These are phyloP conservation scores for Flaveria bidentis DNA, from an alignment of 129 eudicot genomes.

Conservation along the genomic window DNA sequence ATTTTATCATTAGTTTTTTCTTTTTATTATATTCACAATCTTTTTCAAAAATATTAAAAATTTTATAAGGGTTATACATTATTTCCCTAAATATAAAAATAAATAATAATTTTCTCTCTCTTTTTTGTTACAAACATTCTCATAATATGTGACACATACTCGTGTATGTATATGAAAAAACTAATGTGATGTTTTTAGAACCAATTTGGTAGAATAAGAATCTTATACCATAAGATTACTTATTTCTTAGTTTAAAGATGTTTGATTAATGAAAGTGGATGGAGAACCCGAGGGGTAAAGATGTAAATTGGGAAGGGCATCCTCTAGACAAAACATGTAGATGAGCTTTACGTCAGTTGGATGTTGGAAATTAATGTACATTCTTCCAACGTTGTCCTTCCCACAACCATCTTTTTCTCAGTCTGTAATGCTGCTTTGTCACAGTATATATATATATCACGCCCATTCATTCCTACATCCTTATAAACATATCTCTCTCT, in stretches of 20 bases:
- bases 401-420: conserved; percentile 41
- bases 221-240: neutral
- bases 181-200: too few relatives aligned
- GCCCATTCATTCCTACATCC: conserved; percentile 32
- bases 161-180: too few relatives aligned
- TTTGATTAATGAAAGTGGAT: neutral
- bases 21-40: too few relatives aligned
- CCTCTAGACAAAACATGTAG: conserved; percentile 30
- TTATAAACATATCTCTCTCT: neutral
- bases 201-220: neutral
- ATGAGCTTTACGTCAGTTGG: conserved; percentile 48
- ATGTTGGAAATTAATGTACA: conserved; percentile 50
- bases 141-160: too few relatives aligned
- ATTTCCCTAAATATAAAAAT: too few relatives aligned
- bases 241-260: neutral
- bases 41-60: too few relatives aligned
- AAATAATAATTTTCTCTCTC: too few relatives aligned
- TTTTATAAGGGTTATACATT: too few relatives aligned
- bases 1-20: too few relatives aligned
- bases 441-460: conserved; percentile 24
- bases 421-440: conserved; percentile 44
- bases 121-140: too few relatives aligned
- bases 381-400: conserved; percentile 46
- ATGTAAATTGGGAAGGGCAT: conserved; percentile 1
- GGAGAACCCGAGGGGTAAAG: conserved; percentile 22